These are phyloP conservation scores for Marasmius sp. DNA, from an alignment of 1,284 basidiomycete genomes.

Conservation along the genomic window DNA sequence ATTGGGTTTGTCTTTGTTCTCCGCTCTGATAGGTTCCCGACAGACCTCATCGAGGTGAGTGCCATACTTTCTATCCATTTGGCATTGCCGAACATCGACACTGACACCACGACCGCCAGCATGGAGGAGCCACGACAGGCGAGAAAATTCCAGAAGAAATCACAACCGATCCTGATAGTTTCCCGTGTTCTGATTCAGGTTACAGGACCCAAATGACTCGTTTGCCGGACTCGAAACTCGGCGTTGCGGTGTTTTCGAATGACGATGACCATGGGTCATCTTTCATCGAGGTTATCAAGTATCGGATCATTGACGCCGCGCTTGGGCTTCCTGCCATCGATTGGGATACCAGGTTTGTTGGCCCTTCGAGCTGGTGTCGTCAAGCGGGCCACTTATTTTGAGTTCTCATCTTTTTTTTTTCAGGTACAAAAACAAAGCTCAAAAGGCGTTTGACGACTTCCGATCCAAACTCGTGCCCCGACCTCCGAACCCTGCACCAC, in stretches of 20 bases:
- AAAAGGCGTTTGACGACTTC: background rate
- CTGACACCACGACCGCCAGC: background rate
- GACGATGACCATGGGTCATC: slow-evolving; percentile 19
- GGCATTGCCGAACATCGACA: background rate
- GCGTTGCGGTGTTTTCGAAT: slow-evolving; percentile 24
- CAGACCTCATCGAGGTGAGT: background rate
- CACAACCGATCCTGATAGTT: background rate
- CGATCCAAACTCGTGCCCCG: slow-evolving; percentile 15
- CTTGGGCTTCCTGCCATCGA: slow-evolving; percentile 20
- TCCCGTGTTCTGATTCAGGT: too few relatives aligned
- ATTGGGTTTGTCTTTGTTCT: background rate
- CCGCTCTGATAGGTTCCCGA: background rate
- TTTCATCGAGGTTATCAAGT: slow-evolving; percentile 20
- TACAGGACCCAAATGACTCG: slow-evolving; percentile 20
- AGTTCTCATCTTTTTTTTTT: background rate
- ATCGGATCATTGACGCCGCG: slow-evolving; percentile 22
- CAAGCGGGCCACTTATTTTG: background rate
- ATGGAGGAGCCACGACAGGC: slow-evolving; percentile 20
- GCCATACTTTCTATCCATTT: background rate
- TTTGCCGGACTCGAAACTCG: slow-evolving; percentile 23
- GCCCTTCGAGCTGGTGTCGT: background rate
- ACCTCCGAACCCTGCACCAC: slow-evolving; percentile 18
- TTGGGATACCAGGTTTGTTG: slow-evolving; percentile 19
- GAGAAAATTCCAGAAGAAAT: background rate
- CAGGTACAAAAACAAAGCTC: slow-evolving; percentile 11